phyloP scores from a whole-genome alignment of 345 rosid species.

The Citrus glauca region DNA sequence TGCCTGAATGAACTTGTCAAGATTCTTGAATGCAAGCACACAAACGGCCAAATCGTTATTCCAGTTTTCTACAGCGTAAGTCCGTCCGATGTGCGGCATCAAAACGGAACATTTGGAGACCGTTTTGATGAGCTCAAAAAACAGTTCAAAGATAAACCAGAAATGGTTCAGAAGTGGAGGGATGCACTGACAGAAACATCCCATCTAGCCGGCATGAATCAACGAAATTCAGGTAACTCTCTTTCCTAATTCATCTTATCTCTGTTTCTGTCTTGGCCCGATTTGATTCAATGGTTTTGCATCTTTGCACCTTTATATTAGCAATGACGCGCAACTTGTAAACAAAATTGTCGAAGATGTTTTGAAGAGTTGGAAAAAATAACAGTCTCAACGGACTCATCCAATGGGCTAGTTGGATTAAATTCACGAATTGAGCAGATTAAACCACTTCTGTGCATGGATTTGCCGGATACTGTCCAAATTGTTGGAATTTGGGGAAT shows the following conservation, averaged over 20 bases:
- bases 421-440: neutral
- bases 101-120: rapidly evolving
- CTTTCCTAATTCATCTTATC: too few relatives aligned
- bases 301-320: too few relatives aligned
- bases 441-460: too few relatives aligned
- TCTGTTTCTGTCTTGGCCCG: too few relatives aligned
- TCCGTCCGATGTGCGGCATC: neutral
- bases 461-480: too few relatives aligned
- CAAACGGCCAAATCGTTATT: neutral
- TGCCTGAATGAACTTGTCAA: neutral
- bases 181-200: neutral
- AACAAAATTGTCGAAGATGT: too few relatives aligned
- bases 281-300: too few relatives aligned
- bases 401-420: too few relatives aligned
- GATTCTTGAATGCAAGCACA: neutral
- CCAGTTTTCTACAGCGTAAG: rapidly evolving
- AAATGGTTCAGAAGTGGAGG: neutral
- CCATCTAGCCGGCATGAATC: neutral
- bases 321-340: too few relatives aligned
- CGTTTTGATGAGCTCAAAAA: neutral
- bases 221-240: neutral
- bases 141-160: neutral
- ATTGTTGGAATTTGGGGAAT: too few relatives aligned
- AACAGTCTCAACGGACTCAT: too few relatives aligned
- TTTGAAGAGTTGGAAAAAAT: too few relatives aligned